A percentile compares a stretch with the other conserved stretches of the same genome.
Evolutionary conservation across 2,329 filamentous ascomycete genomes (phyloP).

Genomic region (Hypoxylon sp.): DNA sequence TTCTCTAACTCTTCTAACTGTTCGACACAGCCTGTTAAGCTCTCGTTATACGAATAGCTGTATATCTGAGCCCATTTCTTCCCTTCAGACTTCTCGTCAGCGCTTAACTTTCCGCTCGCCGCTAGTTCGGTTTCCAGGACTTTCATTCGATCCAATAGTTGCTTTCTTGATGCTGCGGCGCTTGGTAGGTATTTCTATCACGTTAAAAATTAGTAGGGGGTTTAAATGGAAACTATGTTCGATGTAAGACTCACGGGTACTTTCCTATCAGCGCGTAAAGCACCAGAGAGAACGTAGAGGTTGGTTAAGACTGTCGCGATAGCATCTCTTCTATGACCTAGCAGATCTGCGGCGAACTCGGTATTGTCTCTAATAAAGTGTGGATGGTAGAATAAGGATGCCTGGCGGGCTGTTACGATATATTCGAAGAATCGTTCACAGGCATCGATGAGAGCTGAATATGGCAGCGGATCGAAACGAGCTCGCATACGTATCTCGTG

Average conservation of each 20-base stretch:
- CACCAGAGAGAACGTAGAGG: slow-evolving; percentile 65
- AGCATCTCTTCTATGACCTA: slow-evolving; percentile 62
- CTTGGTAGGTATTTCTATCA: slow-evolving; percentile 62
- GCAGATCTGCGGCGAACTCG: slow-evolving; percentile 57
- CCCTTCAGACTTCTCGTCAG: slow-evolving; percentile 46
- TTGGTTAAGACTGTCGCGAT: slow-evolving; percentile 66
- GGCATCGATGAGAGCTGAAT: slow-evolving; percentile 62
- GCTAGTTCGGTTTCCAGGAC: slow-evolving; percentile 54
- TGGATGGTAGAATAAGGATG: slow-evolving; percentile 65
- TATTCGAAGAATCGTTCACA: slow-evolving; percentile 69
- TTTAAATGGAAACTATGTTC: slow-evolving; percentile 5
- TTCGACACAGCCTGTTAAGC: slow-evolving; percentile 62
- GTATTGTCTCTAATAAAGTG: slow-evolving; percentile 60
- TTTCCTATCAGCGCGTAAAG: slow-evolving; percentile 58
- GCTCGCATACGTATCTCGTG: slow-evolving; percentile 67
- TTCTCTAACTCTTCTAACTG: slow-evolving; percentile 63
- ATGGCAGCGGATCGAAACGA: slow-evolving; percentile 65
- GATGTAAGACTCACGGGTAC: slow-evolving; percentile 54
- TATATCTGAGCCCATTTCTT: slow-evolving; percentile 66
- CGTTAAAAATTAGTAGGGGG: not conserved
- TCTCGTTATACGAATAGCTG: slow-evolving; percentile 62
- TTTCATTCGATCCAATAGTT: slow-evolving; percentile 59
- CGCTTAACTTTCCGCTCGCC: slow-evolving; percentile 38
- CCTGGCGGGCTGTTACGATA: slow-evolving; percentile 65
- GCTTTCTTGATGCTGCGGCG: slow-evolving; percentile 61